Conservation (phyloP, 1,284 basidiomycete species). For the Bjerkandera adusta region DNA sequence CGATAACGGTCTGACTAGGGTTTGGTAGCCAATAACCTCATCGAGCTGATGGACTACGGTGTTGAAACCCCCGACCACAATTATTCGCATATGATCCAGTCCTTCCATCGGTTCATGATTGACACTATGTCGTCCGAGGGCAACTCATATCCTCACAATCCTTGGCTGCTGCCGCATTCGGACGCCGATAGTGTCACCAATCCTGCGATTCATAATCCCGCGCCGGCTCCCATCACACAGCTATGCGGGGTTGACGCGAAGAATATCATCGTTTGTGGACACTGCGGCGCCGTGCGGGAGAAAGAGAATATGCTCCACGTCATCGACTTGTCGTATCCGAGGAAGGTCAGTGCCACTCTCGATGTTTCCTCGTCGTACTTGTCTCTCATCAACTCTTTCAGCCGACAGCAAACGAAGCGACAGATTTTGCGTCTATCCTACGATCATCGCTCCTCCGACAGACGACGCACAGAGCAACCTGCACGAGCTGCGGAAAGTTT, state of each 20-base stretch:
- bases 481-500: slow-evolving; percentile 75
- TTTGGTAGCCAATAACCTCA: slow-evolving; percentile 61
- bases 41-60: slow-evolving; percentile 90
- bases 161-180: slow-evolving; percentile 43
- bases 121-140: slow-evolving; percentile 77
- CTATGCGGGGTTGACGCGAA: slow-evolving; percentile 76
- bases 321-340: slow-evolving; percentile 88
- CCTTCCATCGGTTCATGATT: slow-evolving; percentile 92
- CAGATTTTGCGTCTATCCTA: slow-evolving; percentile 73
- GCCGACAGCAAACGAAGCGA: too few relatives aligned
- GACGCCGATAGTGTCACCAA: background rate
- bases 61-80: slow-evolving; percentile 68
- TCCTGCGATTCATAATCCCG: slow-evolving; percentile 27
- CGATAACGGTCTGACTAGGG: slow-evolving; percentile 13
- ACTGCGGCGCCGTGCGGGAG: slow-evolving; percentile 68
- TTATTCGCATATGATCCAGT: slow-evolving; percentile 90
- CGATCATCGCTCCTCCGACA: slow-evolving; percentile 80
- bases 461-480: slow-evolving; percentile 82
- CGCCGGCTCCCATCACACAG: slow-evolving; percentile 73
- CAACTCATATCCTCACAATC: slow-evolving; percentile 61
- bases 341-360: too few relatives aligned
- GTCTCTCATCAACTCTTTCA: too few relatives aligned
- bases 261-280: slow-evolving; percentile 73
- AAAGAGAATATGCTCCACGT: slow-evolving; percentile 79
- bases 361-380: too few relatives aligned